Evolutionary conservation across 768 basidiomycete genomes (phyloP).

Genomic region (Trichaptum fuscoviolaceum): DNA sequence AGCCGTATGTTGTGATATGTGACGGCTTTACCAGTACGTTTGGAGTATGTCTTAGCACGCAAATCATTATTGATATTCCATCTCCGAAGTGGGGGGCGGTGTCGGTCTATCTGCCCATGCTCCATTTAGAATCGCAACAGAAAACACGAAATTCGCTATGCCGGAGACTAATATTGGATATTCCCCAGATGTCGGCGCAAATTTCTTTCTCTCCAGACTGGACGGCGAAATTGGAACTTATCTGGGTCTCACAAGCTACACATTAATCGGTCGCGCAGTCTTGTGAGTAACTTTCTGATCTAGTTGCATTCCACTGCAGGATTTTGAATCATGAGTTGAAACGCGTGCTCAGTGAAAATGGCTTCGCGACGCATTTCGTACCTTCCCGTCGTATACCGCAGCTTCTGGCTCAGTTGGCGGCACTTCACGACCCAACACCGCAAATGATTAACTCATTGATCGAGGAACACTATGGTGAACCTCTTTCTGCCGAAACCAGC

Average conservation of each 20-base stretch:
- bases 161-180: constrained; percentile 94
- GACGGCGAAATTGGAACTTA: constrained; percentile 96
- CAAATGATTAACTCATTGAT: constrained; percentile 64
- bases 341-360: constrained; percentile 60
- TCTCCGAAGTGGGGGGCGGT: constrained; percentile 83
- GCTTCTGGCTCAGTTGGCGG: constrained; percentile 62
- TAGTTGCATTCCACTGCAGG: background rate
- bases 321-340: background rate
- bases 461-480: constrained; percentile 56
- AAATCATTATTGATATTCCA: constrained; percentile 6
- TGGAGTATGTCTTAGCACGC: constrained; percentile 11
- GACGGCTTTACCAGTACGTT: constrained; percentile 88
- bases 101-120: constrained; percentile 83
- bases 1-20: constrained; percentile 88
- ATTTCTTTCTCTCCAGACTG: constrained; percentile 80
- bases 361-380: constrained; percentile 92
- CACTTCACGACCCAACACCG: constrained; percentile 26
- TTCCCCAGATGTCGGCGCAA: constrained; percentile 90
- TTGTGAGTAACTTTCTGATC: constrained; percentile 55
- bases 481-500: constrained; percentile 48
- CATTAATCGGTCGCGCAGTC: constrained; percentile 70
- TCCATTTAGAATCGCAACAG: constrained; percentile 88
- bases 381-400: constrained; percentile 69
- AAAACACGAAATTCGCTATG: constrained; percentile 90
- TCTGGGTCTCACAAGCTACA: constrained; percentile 77